phyloP scores from a whole-genome alignment of 1,139 yeast genomes.

The Candida glucosophila region DNA sequence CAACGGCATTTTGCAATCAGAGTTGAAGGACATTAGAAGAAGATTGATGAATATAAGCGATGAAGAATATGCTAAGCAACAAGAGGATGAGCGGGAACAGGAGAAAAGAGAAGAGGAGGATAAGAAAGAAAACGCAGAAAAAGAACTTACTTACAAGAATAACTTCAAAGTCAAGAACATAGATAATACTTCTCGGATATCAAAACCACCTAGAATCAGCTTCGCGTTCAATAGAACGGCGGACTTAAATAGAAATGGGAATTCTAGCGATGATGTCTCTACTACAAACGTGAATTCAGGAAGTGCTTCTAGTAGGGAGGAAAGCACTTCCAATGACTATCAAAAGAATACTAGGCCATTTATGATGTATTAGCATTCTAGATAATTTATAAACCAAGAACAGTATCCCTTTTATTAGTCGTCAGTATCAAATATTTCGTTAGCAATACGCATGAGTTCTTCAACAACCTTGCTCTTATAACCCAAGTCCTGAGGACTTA shows the following conservation, averaged over 20 bases:
- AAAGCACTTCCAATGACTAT: slow-evolving; percentile 2
- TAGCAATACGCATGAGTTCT: slow-evolving; percentile 75
- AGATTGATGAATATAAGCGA: slow-evolving; percentile 29
- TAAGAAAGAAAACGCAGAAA: slow-evolving; percentile 6
- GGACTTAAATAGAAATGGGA: no score
- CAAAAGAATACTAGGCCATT: slow-evolving; percentile 8
- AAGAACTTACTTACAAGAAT: slow-evolving; percentile 14
- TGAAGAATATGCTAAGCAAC: slow-evolving; percentile 26
- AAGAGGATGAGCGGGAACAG: slow-evolving; percentile 10
- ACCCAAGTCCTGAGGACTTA: slow-evolving; percentile 70
- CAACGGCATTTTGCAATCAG: slow-evolving; percentile 22
- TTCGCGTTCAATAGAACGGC: slow-evolving; percentile 7
- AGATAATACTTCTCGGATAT: slow-evolving; percentile 12
- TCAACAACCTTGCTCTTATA: slow-evolving; percentile 78
- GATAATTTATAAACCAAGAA: background rate
- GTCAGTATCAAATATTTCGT: slow-evolving; percentile 74
- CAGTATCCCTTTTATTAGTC: slow-evolving; percentile 7
- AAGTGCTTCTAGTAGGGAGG: no score
- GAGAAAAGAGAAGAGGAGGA: slow-evolving; percentile 5
- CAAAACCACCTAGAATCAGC: slow-evolving; percentile 26
- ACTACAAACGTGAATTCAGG: no score
- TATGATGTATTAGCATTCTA: slow-evolving; percentile 9
- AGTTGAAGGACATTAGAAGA: slow-evolving; percentile 28
- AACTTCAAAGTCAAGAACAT: slow-evolving; percentile 20
- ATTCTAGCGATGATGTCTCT: no score